phyloP scores from a whole-genome alignment of 257 asterid genomes.

The Solanum sitiens region DNA sequence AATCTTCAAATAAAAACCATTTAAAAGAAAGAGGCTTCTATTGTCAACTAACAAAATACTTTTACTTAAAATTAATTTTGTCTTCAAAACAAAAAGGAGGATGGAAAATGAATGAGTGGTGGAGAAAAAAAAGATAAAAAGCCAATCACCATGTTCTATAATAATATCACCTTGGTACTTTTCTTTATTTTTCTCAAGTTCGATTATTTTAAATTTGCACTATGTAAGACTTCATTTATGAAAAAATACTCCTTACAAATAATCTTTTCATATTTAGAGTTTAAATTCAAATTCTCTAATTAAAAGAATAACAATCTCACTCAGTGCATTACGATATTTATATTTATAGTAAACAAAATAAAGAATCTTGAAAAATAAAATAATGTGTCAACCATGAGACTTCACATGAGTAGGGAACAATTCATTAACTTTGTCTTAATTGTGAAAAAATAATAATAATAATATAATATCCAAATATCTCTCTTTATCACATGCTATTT shows the following conservation, averaged over 20 bases:
- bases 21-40: background rate
- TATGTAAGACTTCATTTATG: background rate
- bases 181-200: too few relatives aligned
- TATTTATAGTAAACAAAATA: background rate
- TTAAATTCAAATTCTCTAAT: too few relatives aligned
- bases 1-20: background rate
- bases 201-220: too few relatives aligned
- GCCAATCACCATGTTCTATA: background rate
- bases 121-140: background rate
- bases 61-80: background rate
- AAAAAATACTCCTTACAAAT: accelerated
- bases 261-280: too few relatives aligned
- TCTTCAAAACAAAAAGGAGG: background rate
- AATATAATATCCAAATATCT: background rate
- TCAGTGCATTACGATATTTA: too few relatives aligned
- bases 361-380: background rate
- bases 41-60: background rate
- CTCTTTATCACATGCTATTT: constrained; percentile 1
- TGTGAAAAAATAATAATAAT: background rate
- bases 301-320: too few relatives aligned
- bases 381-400: background rate
- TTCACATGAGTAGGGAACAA: constrained; percentile 6
- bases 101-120: background rate
- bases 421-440: background rate
- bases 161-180: background rate